Evolutionary conservation across 1,139 yeast species (phyloP), one percentile per base, ranked within the genome.

Genomic region (Blastobotrys apis): DNA sequence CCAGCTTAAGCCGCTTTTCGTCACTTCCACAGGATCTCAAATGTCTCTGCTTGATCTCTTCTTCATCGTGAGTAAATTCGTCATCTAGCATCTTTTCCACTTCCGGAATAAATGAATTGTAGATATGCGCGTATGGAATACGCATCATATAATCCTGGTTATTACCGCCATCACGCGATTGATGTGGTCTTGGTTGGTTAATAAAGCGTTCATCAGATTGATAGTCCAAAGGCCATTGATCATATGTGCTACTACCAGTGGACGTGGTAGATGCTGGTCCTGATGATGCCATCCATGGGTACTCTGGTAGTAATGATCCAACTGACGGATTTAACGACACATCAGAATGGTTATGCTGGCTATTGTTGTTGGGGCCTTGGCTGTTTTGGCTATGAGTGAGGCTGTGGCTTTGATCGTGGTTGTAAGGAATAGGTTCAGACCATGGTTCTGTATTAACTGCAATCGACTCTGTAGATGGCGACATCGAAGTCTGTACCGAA

Each of bases 81-180:
- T n/a, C 51, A 21, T 49, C 53, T 21, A 48, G 37, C 38, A 47
- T 55, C 47, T 54, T 56, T 40, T 56, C 58, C 22, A 53, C 43
- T 43, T 59, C 59, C 4, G 63, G 63, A 19, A 59, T 45, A 31
- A 51, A 46, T 2, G 62, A 54, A 34, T 52, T 52, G 51, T 50
- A 59, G 4, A 59, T 53, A 26, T 51, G 55, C 31, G 58, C 50
- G 41, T 53, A 47, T 29, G 32, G 32, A 9, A 25, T 25, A 25
- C 27, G 8, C 27, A 25, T 8, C 12, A 12, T 8, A 9, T 8
- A 8, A 25, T 8, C 8, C 27, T 25, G 8, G 27, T 25, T 12
- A 25, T 25, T 12, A 25, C 27, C 27, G 12, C 12, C 8, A 25
- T 25, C 27, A 9, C n/a, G n/a, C n/a, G n/a, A n/a, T n/a, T n/a